These are phyloP conservation scores for Acanthamoeba castellanii DNA, from an alignment of 208 protist species.

Conservation along the genomic window DNA sequence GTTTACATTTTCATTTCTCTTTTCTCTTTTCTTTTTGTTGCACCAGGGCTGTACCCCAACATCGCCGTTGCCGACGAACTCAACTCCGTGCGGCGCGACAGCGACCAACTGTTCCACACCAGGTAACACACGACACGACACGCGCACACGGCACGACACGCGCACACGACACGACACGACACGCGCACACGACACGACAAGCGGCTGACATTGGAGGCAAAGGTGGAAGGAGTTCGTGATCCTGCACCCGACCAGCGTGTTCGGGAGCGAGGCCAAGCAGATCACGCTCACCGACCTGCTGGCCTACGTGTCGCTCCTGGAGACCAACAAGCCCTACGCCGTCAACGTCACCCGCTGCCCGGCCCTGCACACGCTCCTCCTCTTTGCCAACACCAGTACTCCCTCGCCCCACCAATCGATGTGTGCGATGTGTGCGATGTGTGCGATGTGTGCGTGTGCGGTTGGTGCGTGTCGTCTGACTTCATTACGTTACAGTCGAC, in stretches of 20 bases:
- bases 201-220: no score
- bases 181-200: no score
- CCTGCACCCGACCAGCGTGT: conserved; percentile 77
- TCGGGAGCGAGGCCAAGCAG: conserved; percentile 14
- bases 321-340: conserved; percentile 82
- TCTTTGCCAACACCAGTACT: conserved; percentile 74
- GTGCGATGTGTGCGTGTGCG: no score
- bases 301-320: conserved; percentile 76
- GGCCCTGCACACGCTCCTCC: conserved; percentile 76
- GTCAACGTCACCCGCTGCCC: conserved; percentile 66
- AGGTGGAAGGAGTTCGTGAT: conserved; percentile 74
- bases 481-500: conserved; percentile 11
- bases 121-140: background rate
- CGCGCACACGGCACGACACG: no score
- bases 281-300: conserved; percentile 48
- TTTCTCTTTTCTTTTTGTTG: no score
- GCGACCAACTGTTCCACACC: conserved; percentile 80
- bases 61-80: conserved; percentile 76
- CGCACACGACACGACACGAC: no score
- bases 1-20: background rate
- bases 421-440: no score
- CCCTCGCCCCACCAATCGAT: background rate
- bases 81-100: conserved; percentile 32
- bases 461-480: background rate
- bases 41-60: conserved; percentile 78